Conservation (phyloP, 768 basidiomycete species). For the Mycena filopes region DNA sequence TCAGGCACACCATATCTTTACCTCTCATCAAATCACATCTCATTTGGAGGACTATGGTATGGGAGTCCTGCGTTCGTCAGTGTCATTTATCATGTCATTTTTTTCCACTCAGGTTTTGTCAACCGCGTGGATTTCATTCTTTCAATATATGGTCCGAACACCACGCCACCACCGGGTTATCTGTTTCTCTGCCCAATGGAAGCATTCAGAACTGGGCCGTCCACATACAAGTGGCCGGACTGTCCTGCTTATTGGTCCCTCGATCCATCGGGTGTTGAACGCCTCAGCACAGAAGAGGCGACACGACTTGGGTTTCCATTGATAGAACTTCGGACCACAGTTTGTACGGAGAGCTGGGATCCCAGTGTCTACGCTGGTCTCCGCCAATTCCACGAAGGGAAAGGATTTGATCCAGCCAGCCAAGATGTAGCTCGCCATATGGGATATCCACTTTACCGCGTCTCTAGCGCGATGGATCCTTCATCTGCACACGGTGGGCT, state of each 20-base stretch:
- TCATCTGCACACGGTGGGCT: neutral
- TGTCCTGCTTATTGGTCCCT: conserved; percentile 12
- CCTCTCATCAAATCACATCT: neutral
- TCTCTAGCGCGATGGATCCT: neutral
- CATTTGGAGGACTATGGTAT: neutral
- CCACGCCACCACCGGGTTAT: neutral
- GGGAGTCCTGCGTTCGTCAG: neutral
- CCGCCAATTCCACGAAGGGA: neutral
- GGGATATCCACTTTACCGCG: neutral
- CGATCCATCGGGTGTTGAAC: neutral
- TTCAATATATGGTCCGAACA: neutral
- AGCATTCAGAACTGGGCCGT: neutral
- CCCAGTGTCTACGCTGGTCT: neutral
- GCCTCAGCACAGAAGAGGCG: neutral
- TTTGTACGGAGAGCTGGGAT: neutral
- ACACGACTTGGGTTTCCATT: neutral
- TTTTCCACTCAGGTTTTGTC: neutral
- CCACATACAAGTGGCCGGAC: neutral
- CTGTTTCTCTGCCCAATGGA: neutral
- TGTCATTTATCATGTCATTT: too few species aligned
- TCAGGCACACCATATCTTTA: conserved; percentile 12
- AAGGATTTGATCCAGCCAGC: conserved; percentile 1
- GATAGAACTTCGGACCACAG: neutral
- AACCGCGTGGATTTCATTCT: neutral
- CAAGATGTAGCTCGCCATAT: neutral